A percentile compares a stretch with the other conserved stretches of the same genome.
These are phyloP conservation scores for Hypoxylon sp. DNA, from an alignment of 2,329 filamentous ascomycete genomes.

Conservation along the genomic window DNA sequence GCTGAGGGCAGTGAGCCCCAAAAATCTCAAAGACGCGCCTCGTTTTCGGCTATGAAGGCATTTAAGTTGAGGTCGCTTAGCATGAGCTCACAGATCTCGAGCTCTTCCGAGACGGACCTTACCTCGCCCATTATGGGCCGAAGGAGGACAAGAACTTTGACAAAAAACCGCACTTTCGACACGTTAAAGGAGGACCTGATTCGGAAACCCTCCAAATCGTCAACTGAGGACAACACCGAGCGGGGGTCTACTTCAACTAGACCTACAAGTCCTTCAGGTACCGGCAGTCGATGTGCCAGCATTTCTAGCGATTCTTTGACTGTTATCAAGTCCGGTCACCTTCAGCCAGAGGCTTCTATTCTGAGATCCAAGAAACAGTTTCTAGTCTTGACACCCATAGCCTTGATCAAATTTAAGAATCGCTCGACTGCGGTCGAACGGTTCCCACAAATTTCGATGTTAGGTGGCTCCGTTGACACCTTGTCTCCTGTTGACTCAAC, in stretches of 20 bases:
- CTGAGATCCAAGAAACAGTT: slow-evolving; percentile 66
- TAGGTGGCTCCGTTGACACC: slow-evolving; percentile 53
- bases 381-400: slow-evolving; percentile 66
- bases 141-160: slow-evolving; percentile 48
- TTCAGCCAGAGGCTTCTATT: slow-evolving; percentile 66
- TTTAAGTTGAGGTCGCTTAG: slow-evolving; percentile 54
- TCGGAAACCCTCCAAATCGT: slow-evolving; percentile 53
- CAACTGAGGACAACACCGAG: slow-evolving; percentile 50
- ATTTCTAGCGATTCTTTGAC: slow-evolving; percentile 49
- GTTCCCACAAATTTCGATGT: slow-evolving; percentile 61
- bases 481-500: slow-evolving; percentile 57
- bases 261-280: slow-evolving; percentile 52
- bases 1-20: slow-evolving; percentile 44
- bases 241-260: slow-evolving; percentile 52
- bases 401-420: slow-evolving; percentile 66
- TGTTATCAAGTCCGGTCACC: slow-evolving; percentile 61
- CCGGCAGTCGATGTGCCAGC: slow-evolving; percentile 50
- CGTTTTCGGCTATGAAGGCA: slow-evolving; percentile 53
- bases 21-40: slow-evolving; percentile 50
- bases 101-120: slow-evolving; percentile 50
- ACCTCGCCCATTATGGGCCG: slow-evolving; percentile 38
- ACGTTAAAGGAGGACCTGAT: slow-evolving; percentile 47
- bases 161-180: slow-evolving; percentile 48
- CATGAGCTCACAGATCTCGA: slow-evolving; percentile 53
- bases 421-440: slow-evolving; percentile 63